A percentile compares a stretch with the other conserved stretches of the same genome.
phyloP scores from a whole-genome alignment of 169 alveolate species.

The Eimeria acervulina region DNA sequence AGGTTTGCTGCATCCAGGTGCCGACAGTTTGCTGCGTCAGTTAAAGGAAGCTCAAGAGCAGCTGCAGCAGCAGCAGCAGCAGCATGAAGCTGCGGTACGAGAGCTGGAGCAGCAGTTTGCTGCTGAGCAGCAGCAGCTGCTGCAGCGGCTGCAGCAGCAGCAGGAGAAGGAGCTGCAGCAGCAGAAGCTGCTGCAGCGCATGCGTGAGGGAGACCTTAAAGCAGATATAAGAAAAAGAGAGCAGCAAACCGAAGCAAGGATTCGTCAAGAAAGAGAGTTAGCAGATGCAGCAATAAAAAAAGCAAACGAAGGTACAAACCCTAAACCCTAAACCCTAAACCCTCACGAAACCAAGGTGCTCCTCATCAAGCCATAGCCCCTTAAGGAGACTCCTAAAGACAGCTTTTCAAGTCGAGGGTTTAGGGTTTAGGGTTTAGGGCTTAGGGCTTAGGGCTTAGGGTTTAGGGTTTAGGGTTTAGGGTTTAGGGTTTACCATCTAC shows the following conservation, averaged over 20 bases:
- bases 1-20: too few relatives aligned
- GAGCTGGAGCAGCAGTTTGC: too few relatives aligned
- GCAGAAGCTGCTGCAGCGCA: too few relatives aligned
- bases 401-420: neutral
- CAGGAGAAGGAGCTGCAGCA: too few relatives aligned
- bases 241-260: neutral
- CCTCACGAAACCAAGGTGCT: neutral
- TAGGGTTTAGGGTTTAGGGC: slow-evolving; percentile 9
- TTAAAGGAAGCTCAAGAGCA: neutral
- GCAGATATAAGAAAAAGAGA: neutral
- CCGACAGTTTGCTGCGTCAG: neutral
- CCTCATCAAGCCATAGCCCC: neutral
- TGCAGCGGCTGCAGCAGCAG: too few relatives aligned
- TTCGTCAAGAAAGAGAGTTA: neutral
- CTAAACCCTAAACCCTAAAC: neutral
- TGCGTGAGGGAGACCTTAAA: neutral
- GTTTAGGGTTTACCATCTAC: neutral
- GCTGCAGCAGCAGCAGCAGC: slow-evolving; percentile 42
- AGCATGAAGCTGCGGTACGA: too few relatives aligned
- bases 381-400: neutral
- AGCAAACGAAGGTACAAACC: neutral
- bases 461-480: slow-evolving; percentile 18
- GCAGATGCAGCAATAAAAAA: neutral
- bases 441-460: slow-evolving; percentile 14
- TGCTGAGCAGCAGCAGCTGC: too few relatives aligned